A percentile compares a stretch with the other conserved stretches of the same genome.
Evolutionary conservation across 257 asterid genomes (phyloP).

Genomic region (Rauvolfia tetraphylla): DNA sequence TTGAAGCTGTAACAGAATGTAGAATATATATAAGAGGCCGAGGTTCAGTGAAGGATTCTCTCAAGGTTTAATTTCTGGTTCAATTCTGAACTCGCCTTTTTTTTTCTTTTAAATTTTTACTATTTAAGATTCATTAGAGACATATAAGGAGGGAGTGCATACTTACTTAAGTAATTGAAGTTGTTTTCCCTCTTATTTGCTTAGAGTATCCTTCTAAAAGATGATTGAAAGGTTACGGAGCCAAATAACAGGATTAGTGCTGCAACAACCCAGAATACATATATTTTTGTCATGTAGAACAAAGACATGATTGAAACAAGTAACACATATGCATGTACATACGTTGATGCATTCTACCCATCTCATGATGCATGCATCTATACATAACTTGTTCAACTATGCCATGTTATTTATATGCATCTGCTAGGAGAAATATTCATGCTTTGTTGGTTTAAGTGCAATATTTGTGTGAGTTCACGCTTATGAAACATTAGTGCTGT

Average conservation of each 20-base stretch:
- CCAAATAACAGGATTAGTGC: background rate
- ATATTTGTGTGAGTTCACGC: background rate
- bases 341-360: no score
- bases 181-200: background rate
- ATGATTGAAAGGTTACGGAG: background rate
- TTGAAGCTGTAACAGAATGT: slow-evolving; percentile 77
- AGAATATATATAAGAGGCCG: slow-evolving; percentile 70
- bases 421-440: background rate
- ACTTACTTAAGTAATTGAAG: background rate
- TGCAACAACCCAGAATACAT: background rate
- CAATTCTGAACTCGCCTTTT: background rate
- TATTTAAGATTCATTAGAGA: background rate
- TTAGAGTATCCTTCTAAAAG: background rate
- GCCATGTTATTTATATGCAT: background rate
- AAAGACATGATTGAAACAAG: background rate
- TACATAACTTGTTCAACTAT: background rate
- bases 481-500: no score
- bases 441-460: background rate
- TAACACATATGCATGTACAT: background rate
- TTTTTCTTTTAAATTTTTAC: background rate
- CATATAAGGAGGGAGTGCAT: background rate
- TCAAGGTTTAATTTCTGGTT: slow-evolving; percentile 42
- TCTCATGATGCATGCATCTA: background rate
- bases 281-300: background rate
- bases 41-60: slow-evolving; percentile 76